Percentiles rank a stretch among this genome's conserved stretches.
Conservation (phyloP, 2,329 filamentous ascomycete species). For the Pyricularia sp. region DNA sequence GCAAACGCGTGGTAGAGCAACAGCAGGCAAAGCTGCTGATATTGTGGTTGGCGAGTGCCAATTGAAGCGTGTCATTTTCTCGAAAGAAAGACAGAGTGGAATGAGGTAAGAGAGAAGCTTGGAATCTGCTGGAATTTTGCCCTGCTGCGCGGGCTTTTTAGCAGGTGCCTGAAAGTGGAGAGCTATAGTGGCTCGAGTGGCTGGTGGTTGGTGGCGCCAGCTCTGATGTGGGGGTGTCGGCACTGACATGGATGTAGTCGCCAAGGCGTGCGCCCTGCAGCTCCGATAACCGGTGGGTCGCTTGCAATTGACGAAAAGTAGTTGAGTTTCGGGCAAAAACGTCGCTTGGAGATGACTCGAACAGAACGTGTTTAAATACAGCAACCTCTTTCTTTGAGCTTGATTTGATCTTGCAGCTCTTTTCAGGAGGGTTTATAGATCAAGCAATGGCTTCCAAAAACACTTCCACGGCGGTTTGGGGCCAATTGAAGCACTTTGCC, state of each 20-base stretch:
- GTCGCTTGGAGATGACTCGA: background rate
- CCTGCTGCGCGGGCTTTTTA: background rate
- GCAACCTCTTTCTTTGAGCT: background rate
- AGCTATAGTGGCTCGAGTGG: background rate
- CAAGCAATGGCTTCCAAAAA: background rate
- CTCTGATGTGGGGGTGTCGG: background rate
- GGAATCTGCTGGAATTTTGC: background rate
- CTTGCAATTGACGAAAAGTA: background rate
- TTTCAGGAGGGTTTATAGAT: background rate
- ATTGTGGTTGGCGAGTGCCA: constrained; percentile 4
- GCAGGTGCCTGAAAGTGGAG: background rate
- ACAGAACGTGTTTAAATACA: background rate
- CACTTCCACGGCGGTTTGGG: constrained; percentile 1
- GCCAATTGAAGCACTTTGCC: constrained; percentile 3
- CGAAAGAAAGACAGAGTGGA: background rate
- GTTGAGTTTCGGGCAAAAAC: background rate
- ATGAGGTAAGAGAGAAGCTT: background rate
- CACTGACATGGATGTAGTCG: too few relatives aligned
- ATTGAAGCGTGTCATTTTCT: constrained; percentile 8
- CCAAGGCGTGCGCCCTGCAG: background rate
- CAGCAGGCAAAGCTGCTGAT: constrained; percentile 4
- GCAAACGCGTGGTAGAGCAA: background rate
- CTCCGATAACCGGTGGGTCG: background rate
- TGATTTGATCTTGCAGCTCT: background rate
- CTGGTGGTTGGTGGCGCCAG: background rate